Percentiles rank a stretch among this genome's conserved stretches.
Conservation (phyloP, 129 eudicot species). For the carrot (Daucus carota) region DH1_v3.0 NC_030384.2:31121501-31122000, state of each 20-base stretch:
- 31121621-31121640: constrained; percentile 13
- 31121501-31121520: constrained; percentile 42
- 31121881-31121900: too few relatives aligned
- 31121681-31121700: too few relatives aligned
- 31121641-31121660: constrained; percentile 5
- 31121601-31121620: constrained; percentile 33
- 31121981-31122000: not conserved
- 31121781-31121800: not conserved
- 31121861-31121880: too few relatives aligned
- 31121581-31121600: constrained; percentile 34
- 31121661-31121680: constrained; percentile 8
- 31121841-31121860: too few relatives aligned
- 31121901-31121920: not conserved
- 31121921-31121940: not conserved
- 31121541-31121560: constrained; percentile 26
- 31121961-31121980: not conserved
- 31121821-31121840: not conserved
- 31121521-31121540: constrained; percentile 44
- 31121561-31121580: constrained; percentile 56
- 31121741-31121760: not conserved
- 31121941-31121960: not conserved
- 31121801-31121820: not conserved
- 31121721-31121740: not conserved
- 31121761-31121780: not conserved
- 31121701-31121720: not conserved